Evolutionary conservation across 202 grass and related monocot genomes (phyloP).

Genomic region (Panicum hallii): DNA sequence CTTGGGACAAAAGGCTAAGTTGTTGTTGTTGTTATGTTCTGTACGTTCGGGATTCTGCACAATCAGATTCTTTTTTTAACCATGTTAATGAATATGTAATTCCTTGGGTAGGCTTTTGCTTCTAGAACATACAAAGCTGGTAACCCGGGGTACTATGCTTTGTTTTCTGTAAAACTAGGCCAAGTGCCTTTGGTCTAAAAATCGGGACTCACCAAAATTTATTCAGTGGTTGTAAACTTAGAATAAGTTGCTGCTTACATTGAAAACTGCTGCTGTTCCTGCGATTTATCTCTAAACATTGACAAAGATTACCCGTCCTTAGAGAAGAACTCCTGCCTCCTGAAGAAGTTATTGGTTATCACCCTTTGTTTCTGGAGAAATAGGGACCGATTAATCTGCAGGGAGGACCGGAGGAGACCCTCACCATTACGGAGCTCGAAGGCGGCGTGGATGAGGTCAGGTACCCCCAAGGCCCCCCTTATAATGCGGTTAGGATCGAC

Average conservation of each 20-base stretch:
- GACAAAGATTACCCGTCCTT: background rate
- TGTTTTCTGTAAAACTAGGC: too few relatives aligned
- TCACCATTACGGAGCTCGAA: background rate
- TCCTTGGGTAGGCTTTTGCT: background rate
- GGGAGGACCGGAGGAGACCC: background rate
- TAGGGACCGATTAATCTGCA: background rate
- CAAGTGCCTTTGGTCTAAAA: background rate
- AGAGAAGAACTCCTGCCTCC: background rate
- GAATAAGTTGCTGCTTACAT: background rate
- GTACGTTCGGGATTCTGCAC: background rate
- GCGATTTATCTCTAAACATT: slow-evolving; percentile 1
- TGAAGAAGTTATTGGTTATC: background rate
- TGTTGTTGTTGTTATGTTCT: too few relatives aligned
- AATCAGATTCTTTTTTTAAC: background rate
- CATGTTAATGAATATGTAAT: background rate
- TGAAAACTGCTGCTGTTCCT: background rate
- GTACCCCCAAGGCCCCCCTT: background rate
- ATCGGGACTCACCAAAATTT: background rate
- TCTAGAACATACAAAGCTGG: background rate
- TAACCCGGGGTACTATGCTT: too few relatives aligned
- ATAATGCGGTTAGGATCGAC: background rate
- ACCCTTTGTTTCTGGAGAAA: background rate
- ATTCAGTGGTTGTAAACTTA: background rate
- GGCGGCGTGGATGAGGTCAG: background rate
- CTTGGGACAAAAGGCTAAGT: too few relatives aligned